phyloP scores from a whole-genome alignment of 2,329 filamentous ascomycete genomes.

The Colletotrichum sp. region DNA sequence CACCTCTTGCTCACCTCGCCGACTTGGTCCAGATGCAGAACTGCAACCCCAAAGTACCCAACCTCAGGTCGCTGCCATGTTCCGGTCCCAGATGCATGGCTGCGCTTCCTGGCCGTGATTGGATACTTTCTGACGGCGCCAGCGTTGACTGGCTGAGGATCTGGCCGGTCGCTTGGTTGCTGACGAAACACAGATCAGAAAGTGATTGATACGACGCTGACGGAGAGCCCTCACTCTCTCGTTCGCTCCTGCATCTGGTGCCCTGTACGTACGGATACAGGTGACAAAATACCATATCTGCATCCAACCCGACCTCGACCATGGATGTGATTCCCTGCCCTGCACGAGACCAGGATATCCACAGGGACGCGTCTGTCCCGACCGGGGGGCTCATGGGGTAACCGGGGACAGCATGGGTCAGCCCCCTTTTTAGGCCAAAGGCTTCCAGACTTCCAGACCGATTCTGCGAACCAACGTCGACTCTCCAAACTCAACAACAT shows the following conservation, averaged over 20 bases:
- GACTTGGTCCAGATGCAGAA: not conserved
- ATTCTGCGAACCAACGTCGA: not conserved
- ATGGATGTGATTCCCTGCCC: not conserved
- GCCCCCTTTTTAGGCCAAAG: not conserved
- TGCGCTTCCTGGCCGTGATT: not conserved
- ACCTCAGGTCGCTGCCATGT: not conserved
- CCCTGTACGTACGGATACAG: not conserved
- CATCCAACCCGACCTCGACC: not conserved
- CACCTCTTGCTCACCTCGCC: not conserved
- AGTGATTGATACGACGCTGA: slow-evolving; percentile 7
- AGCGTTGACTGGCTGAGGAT: not conserved
- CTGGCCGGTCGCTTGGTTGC: not conserved
- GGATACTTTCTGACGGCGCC: not conserved
- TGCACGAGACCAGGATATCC: not conserved
- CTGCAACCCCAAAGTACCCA: not conserved
- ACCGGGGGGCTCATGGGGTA: not conserved
- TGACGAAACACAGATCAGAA: not conserved
- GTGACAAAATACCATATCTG: not conserved
- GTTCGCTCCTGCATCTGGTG: not conserved
- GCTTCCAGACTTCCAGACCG: not conserved
- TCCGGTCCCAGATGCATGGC: not conserved
- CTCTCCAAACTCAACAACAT: slow-evolving; percentile 3
- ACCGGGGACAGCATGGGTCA: not conserved
- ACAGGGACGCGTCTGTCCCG: not conserved
- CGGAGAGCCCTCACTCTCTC: not conserved